A percentile compares a stretch with the other conserved stretches of the same genome.
phyloP scores from a whole-genome alignment of 2,329 filamentous ascomycete genomes.

The Trichoderma atroviride region DNA sequence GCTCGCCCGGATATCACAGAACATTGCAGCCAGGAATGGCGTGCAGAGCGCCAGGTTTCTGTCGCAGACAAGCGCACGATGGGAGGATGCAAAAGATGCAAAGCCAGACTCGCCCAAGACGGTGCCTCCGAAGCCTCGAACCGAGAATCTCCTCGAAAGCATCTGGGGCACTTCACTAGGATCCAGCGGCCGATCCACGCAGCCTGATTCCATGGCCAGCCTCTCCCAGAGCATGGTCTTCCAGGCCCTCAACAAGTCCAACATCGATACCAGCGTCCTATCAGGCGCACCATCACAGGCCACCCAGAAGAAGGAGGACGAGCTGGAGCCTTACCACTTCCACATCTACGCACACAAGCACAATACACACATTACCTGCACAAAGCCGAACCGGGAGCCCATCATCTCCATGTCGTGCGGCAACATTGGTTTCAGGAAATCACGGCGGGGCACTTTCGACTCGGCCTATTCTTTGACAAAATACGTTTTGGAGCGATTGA shows the following conservation, averaged over 20 bases:
- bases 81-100: conserved; percentile 33
- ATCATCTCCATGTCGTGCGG: conserved; percentile 81
- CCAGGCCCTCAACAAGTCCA: conserved; percentile 41
- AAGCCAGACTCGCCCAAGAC: conserved; percentile 32
- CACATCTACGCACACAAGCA: conserved; percentile 87
- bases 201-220: conserved; percentile 39
- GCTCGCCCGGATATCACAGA: conserved; percentile 37
- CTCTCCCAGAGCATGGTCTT: conserved; percentile 46
- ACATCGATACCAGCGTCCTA: conserved; percentile 40
- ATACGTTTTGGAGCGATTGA: conserved; percentile 80
- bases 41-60: conserved; percentile 40
- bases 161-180: conserved; percentile 38
- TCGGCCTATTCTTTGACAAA: conserved; percentile 87
- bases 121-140: conserved; percentile 34
- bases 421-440: conserved; percentile 89
- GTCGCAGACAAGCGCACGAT: conserved; percentile 43
- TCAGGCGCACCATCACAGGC: conserved; percentile 31
- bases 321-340: conserved; percentile 74
- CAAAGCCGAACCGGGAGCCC: conserved; percentile 76
- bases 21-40: conserved; percentile 30
- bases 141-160: conserved; percentile 40
- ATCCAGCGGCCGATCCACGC: conserved; percentile 27
- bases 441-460: conserved; percentile 80
- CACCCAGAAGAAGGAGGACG: conserved; percentile 39
- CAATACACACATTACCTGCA: conserved; percentile 93